Evolutionary conservation across 2,329 filamentous ascomycete species (phyloP).

Genomic region (Calonectria hongkongensis): DNA sequence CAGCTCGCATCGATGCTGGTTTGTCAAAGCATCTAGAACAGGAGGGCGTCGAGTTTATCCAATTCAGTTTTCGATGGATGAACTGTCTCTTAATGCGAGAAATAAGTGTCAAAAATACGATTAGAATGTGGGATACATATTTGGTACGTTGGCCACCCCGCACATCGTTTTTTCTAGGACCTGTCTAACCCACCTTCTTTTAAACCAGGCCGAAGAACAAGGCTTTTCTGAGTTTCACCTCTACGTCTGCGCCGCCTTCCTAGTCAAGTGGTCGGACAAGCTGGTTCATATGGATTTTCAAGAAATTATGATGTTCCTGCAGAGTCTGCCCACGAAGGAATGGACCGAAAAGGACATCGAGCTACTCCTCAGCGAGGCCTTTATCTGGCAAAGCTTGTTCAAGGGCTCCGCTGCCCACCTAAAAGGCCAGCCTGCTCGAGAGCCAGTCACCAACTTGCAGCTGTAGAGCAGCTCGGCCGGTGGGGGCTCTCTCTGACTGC

Average conservation of each 20-base stretch:
- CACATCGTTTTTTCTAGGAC: neutral
- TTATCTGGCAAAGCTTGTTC: conserved; percentile 98
- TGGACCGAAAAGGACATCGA: conserved; percentile 99
- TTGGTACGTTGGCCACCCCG: conserved; percentile 77
- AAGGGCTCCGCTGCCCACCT: conserved; percentile 95
- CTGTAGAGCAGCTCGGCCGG: conserved; percentile 52
- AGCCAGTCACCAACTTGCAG: conserved; percentile 61
- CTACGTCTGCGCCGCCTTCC: conserved; percentile 97
- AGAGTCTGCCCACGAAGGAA: conserved; percentile 91
- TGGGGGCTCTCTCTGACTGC: neutral
- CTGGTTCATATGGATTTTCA: conserved; percentile 98
- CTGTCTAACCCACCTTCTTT: conserved; percentile 26
- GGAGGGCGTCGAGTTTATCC: conserved; percentile 97
- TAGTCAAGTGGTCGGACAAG: conserved; percentile 98
- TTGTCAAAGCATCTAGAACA: conserved; percentile 92
- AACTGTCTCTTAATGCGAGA: conserved; percentile 99
- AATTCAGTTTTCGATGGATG: conserved; percentile 99
- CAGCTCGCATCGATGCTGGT: conserved; percentile 88
- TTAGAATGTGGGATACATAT: conserved; percentile 99
- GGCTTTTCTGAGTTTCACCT: conserved; percentile 99
- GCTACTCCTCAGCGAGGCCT: conserved; percentile 94
- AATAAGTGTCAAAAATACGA: conserved; percentile 96
- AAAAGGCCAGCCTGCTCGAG: conserved; percentile 68
- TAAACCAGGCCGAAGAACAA: conserved; percentile 90
- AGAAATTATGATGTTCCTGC: conserved; percentile 99